These are phyloP conservation scores for Crucibulum laeve DNA, from an alignment of 768 basidiomycete genomes.

Conservation along the genomic window DNA sequence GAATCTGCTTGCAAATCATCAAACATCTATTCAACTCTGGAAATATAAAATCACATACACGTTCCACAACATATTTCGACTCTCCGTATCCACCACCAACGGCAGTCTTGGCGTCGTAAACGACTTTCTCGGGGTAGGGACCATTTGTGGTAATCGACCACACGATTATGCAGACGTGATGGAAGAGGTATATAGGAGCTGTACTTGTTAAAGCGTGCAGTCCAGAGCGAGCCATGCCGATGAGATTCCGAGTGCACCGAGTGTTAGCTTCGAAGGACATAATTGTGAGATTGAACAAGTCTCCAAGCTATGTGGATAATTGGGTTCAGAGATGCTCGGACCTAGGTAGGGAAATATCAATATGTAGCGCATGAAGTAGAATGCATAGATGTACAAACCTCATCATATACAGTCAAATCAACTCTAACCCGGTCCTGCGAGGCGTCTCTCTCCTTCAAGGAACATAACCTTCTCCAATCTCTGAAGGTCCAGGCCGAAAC, in stretches of 20 bases:
- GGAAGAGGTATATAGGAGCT: not conserved
- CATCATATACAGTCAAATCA: conserved; percentile 14
- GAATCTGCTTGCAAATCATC: conserved; percentile 5
- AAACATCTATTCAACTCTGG: not conserved
- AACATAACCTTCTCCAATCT: conserved; percentile 24
- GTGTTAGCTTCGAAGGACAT: conserved; percentile 40
- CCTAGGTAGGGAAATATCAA: not conserved
- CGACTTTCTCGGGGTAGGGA: conserved; percentile 9
- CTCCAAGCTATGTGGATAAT: conserved; percentile 46
- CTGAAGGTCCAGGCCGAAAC: conserved; percentile 22
- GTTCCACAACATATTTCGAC: conserved; percentile 13
- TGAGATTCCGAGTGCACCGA: conserved; percentile 30
- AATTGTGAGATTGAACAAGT: conserved; percentile 39
- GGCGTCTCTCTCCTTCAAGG: conserved; percentile 34
- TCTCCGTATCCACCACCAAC: conserved; percentile 13
- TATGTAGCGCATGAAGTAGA: not conserved
- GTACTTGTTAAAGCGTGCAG: too few relatives aligned
- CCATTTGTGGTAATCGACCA: conserved; percentile 9
- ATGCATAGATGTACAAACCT: conserved; percentile 15
- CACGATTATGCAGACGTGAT: conserved; percentile 8
- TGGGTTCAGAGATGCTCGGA: conserved; percentile 17
- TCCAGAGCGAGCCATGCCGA: not conserved
- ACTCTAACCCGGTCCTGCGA: conserved; percentile 24
- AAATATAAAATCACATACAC: conserved; percentile 3
- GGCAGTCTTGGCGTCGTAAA: conserved; percentile 5